These are phyloP conservation scores for Ophiocordyceps polyrhachis-furcata DNA, from an alignment of 2,329 filamentous ascomycete species.

Conservation along the genomic window DNA sequence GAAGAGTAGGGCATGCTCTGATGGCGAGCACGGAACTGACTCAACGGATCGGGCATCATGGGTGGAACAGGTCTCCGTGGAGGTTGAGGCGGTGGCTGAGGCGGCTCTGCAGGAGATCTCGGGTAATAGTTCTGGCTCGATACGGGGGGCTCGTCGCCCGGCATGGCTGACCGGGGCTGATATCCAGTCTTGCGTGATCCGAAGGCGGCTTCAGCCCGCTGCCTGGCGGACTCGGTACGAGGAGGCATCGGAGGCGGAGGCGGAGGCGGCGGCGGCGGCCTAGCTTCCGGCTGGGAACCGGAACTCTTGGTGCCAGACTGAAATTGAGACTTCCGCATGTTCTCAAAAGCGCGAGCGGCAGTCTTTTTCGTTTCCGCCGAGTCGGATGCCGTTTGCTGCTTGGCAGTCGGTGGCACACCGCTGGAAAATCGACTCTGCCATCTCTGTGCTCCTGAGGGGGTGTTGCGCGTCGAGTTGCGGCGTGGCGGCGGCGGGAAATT, in stretches of 20 bases:
- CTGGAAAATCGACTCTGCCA: slow-evolving; percentile 23
- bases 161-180: slow-evolving; percentile 26
- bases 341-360: slow-evolving; percentile 22
- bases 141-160: slow-evolving; percentile 34
- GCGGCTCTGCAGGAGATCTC: slow-evolving; percentile 11
- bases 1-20: slow-evolving; percentile 38
- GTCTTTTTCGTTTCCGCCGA: slow-evolving; percentile 21
- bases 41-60: slow-evolving; percentile 26
- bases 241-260: slow-evolving; percentile 11
- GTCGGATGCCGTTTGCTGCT: slow-evolving; percentile 15
- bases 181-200: slow-evolving; percentile 30
- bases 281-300: slow-evolving; percentile 9
- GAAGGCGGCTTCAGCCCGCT: slow-evolving; percentile 36
- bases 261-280: slow-evolving; percentile 9
- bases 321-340: slow-evolving; percentile 20
- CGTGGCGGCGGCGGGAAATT: slow-evolving; percentile 32
- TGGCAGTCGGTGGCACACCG: slow-evolving; percentile 23
- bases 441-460: slow-evolving; percentile 23
- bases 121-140: slow-evolving; percentile 30
- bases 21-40: slow-evolving; percentile 26
- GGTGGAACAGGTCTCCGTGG: slow-evolving; percentile 3
- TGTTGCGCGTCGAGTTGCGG: slow-evolving; percentile 13
- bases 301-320: slow-evolving; percentile 8
- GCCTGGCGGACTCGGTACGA: slow-evolving; percentile 30
- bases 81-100: slow-evolving; percentile 3